Percentiles rank a stretch among this genome's conserved stretches.
Evolutionary conservation across 108 stramenopile species (phyloP).

Genomic region (Cylindrotheca closterium): DNA sequence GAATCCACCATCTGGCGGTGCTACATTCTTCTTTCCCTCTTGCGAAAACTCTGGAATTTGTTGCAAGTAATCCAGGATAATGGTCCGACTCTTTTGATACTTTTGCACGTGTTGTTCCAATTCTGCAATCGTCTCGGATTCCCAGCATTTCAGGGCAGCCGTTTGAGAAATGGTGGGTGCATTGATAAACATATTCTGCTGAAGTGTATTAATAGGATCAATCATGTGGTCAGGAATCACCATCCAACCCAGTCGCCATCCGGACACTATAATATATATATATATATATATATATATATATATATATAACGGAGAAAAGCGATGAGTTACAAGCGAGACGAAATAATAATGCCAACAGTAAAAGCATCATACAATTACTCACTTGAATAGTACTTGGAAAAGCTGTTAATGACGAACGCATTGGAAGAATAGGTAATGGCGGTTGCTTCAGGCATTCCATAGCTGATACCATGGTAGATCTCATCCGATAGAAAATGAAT

Average conservation of each 20-base stretch:
- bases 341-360: not conserved
- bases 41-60: conserved; percentile 36
- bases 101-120: conserved; percentile 76
- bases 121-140: conserved; percentile 66
- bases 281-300: not conserved
- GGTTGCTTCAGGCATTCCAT: conserved; percentile 78
- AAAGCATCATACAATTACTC: conserved; percentile 19
- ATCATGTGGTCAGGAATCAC: conserved; percentile 70
- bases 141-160: conserved; percentile 84
- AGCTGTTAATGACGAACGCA: conserved; percentile 89
- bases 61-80: conserved; percentile 56
- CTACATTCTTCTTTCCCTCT: conserved; percentile 55
- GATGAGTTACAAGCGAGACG: no score
- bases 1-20: conserved; percentile 91
- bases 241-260: conserved; percentile 94
- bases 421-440: conserved; percentile 69
- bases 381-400: conserved; percentile 93
- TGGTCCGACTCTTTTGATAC: conserved; percentile 60
- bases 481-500: conserved; percentile 92
- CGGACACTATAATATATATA: conserved; percentile 62
- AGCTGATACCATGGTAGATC: conserved; percentile 94
- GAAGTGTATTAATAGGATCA: conserved; percentile 74
- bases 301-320: no score
- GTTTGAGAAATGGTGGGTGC: conserved; percentile 91
- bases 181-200: conserved; percentile 95